Percentiles rank a stretch among this genome's conserved stretches.
These are phyloP conservation scores for Fusarium sp. DNA, from an alignment of 2,329 filamentous ascomycete genomes.

Conservation along the genomic window DNA sequence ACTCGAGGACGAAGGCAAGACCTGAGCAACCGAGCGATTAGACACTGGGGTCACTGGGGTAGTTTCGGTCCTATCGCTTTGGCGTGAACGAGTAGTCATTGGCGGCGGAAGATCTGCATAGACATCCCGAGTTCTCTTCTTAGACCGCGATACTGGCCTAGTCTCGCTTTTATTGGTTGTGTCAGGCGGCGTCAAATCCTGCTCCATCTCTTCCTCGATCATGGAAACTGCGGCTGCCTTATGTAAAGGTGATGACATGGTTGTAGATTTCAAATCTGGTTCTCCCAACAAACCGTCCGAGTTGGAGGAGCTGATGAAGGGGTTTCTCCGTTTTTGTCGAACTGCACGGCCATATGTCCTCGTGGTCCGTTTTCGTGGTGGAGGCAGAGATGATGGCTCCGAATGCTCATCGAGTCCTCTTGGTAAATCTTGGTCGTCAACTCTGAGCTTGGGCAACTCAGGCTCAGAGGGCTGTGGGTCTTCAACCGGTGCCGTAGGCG, in stretches of 20 bases:
- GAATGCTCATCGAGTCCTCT: conserved; percentile 26
- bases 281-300: conserved; percentile 39
- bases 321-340: conserved; percentile 38
- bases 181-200: not conserved
- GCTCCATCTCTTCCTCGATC: conserved; percentile 20
- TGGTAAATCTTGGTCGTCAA: conserved; percentile 33
- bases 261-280: conserved; percentile 15
- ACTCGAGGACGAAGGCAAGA: conserved; percentile 50
- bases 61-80: conserved; percentile 32
- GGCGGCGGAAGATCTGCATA: conserved; percentile 37
- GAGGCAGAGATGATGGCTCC: conserved; percentile 47
- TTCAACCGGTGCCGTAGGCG: conserved; percentile 40
- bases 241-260: conserved; percentile 26
- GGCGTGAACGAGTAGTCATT: conserved; percentile 43
- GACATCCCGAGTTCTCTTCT: conserved; percentile 24
- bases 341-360: conserved; percentile 41
- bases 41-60: conserved; percentile 41
- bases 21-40: conserved; percentile 19
- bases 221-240: conserved; percentile 17
- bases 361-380: conserved; percentile 30
- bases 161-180: not conserved
- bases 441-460: conserved; percentile 50
- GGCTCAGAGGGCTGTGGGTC: conserved; percentile 45
- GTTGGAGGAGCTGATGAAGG: conserved; percentile 48
- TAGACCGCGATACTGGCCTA: conserved; percentile 11